Percentiles rank a stretch among this genome's conserved stretches.
Conservation (phyloP, 495 filamentous ascomycete species). For the Penicillium maclennaniae region DNA sequence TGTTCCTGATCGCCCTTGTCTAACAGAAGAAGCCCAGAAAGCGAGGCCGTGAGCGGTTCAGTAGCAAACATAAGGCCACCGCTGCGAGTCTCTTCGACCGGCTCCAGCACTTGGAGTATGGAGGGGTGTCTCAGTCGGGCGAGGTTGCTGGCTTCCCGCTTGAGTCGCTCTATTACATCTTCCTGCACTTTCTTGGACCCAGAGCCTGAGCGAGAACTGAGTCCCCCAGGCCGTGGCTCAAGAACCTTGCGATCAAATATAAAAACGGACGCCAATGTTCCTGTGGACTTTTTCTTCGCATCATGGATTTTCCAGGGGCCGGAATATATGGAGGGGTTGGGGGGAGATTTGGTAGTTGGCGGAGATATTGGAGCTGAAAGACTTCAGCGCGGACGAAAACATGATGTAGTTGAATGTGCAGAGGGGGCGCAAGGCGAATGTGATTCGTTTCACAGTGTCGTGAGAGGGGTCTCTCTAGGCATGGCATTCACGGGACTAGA, state of each 20-base stretch:
- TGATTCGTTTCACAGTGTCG: conserved; percentile 13
- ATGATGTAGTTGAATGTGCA: conserved; percentile 45
- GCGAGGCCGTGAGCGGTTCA: conserved; percentile 79
- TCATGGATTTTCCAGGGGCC: conserved; percentile 97
- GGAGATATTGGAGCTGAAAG: conserved; percentile 85
- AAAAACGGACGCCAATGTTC: conserved; percentile 84
- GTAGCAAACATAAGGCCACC: conserved; percentile 96
- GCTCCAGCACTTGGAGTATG: conserved; percentile 88
- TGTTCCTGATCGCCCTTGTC: conserved; percentile 91
- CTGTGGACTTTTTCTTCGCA: conserved; percentile 91
- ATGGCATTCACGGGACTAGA: conserved; percentile 1
- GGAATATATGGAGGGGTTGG: conserved; percentile 63
- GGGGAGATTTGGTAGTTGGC: conserved; percentile 79
- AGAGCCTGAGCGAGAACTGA: conserved; percentile 58
- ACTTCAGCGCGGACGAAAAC: conserved; percentile 90
- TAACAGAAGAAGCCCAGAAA: conserved; percentile 73
- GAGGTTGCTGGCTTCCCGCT: conserved; percentile 83
- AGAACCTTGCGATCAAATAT: conserved; percentile 87
- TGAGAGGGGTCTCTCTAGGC: conserved; percentile 5
- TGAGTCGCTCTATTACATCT: conserved; percentile 84
- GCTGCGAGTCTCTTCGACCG: conserved; percentile 86
- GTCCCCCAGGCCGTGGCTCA: conserved; percentile 59
- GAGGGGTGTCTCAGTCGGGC: conserved; percentile 85
- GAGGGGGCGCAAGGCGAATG: not conserved
- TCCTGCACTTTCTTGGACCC: conserved; percentile 75